These are phyloP conservation scores for Claviceps lovelessii DNA, from an alignment of 2,329 filamentous ascomycete genomes.

Conservation along the genomic window DNA sequence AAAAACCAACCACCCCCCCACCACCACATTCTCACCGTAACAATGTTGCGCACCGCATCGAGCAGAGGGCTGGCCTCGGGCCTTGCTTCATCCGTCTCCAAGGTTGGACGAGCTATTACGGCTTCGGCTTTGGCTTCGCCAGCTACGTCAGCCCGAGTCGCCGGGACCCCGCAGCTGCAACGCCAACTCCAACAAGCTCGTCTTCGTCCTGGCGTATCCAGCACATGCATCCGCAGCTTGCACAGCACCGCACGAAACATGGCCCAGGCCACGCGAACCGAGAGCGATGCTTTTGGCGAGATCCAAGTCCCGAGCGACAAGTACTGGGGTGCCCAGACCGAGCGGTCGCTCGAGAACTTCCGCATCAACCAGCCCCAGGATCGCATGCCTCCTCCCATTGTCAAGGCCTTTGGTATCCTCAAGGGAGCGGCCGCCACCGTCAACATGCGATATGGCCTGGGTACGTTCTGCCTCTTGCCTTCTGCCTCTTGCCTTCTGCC, in stretches of 20 bases:
- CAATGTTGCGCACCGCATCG: conserved; percentile 3
- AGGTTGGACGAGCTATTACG: not conserved
- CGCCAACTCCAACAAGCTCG: not conserved
- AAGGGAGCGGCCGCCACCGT: conserved; percentile 94
- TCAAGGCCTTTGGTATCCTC: conserved; percentile 89
- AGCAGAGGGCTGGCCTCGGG: conserved; percentile 2
- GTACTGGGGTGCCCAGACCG: conserved; percentile 98
- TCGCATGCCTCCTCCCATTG: conserved; percentile 86
- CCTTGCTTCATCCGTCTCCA: not conserved
- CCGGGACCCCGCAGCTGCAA: conserved; percentile 3
- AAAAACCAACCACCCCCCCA: no score
- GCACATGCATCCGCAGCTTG: conserved; percentile 5
- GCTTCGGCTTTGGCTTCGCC: not conserved
- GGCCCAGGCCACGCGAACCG: conserved; percentile 49
- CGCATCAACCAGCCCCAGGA: conserved; percentile 98
- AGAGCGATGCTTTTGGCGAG: conserved; percentile 96
- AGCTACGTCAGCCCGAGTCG: not conserved
- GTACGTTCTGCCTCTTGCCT: conserved; percentile 20
- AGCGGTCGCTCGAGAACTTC: conserved; percentile 94
- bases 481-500: no score
- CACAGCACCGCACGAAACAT: conserved; percentile 9
- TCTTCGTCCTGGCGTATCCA: not conserved
- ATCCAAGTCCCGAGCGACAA: conserved; percentile 81
- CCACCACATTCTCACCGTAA: not conserved
- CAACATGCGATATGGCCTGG: conserved; percentile 88